Evolutionary conservation across 768 basidiomycete species (phyloP).

Genomic region (Paxillus ammoniavirescens): DNA sequence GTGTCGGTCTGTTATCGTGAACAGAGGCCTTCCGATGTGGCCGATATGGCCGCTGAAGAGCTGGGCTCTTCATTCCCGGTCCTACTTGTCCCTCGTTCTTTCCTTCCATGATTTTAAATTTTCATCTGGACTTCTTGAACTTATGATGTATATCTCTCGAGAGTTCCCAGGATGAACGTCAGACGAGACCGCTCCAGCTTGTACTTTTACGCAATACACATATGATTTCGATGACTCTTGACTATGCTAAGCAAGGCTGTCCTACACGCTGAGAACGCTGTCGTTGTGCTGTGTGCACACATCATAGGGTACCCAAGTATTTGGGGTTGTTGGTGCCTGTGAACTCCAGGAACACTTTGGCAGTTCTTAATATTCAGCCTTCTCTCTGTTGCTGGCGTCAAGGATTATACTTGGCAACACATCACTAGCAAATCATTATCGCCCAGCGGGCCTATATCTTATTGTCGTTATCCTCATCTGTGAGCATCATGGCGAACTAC

Average conservation of each 20-base stretch:
- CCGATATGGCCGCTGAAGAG: neutral
- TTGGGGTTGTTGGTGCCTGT: neutral
- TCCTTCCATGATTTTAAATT: neutral
- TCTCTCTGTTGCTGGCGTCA: neutral
- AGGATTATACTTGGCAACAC: slow-evolving; percentile 22
- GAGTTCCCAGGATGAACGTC: neutral
- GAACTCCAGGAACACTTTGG: neutral
- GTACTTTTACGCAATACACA: slow-evolving; percentile 12
- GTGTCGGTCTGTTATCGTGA: neutral
- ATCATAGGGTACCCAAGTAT: no score
- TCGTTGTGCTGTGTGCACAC: neutral
- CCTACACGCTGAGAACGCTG: neutral
- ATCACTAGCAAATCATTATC: slow-evolving; percentile 11
- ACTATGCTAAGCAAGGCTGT: neutral
- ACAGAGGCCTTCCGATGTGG: no score
- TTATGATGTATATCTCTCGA: neutral
- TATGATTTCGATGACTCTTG: neutral
- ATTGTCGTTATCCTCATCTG: neutral
- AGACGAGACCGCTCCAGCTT: slow-evolving; percentile 1
- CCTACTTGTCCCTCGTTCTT: neutral
- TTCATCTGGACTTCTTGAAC: neutral
- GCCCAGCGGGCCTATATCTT: slow-evolving; percentile 5
- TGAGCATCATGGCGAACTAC: slow-evolving; percentile 26
- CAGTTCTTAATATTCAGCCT: neutral
- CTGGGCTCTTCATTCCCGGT: neutral